These are phyloP conservation scores for Nakazawaea ernobii DNA, from an alignment of 805 yeast genomes.

Conservation along the genomic window DNA sequence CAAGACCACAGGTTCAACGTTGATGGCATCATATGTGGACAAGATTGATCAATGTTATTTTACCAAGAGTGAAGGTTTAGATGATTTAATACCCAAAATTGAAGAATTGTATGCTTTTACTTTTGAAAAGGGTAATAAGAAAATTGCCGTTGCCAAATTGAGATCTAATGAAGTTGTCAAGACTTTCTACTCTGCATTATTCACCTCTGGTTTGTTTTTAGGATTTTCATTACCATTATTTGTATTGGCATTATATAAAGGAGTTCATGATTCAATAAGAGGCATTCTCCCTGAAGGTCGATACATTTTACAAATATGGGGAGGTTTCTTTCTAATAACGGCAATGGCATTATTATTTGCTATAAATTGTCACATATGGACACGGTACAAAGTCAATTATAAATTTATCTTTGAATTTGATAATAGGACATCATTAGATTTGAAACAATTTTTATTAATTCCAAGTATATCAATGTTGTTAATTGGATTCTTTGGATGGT, in stretches of 20 bases:
- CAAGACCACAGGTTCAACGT: slow-evolving; percentile 49
- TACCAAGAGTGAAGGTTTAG: slow-evolving; percentile 59
- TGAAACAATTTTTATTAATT: slow-evolving; percentile 56
- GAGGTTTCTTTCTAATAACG: slow-evolving; percentile 69
- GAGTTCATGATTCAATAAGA: slow-evolving; percentile 28
- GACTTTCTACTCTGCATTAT: slow-evolving; percentile 41
- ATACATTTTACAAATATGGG: slow-evolving; percentile 82
- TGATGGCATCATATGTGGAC: slow-evolving; percentile 46
- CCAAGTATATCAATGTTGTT: slow-evolving; percentile 56
- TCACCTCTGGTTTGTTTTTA: slow-evolving; percentile 57
- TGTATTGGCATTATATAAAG: slow-evolving; percentile 46
- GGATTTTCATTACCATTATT: slow-evolving; percentile 72
- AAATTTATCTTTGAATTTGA: slow-evolving; percentile 89
- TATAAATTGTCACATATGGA: slow-evolving; percentile 69
- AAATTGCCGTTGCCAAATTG: slow-evolving; percentile 66
- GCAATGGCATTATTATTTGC: slow-evolving; percentile 62
- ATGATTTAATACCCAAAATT: slow-evolving; percentile 51
- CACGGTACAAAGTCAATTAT: slow-evolving; percentile 72
- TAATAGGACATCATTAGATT: slow-evolving; percentile 59
- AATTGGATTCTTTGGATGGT: slow-evolving; percentile 62
- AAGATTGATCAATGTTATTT: slow-evolving; percentile 55
- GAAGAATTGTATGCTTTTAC: slow-evolving; percentile 63
- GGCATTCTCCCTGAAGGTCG: slow-evolving; percentile 48
- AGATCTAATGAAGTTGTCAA: slow-evolving; percentile 37
- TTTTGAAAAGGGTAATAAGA: slow-evolving; percentile 68